Evolutionary conservation across 2,329 filamentous ascomycete genomes (phyloP).

Genomic region (Daldinia sp.): DNA sequence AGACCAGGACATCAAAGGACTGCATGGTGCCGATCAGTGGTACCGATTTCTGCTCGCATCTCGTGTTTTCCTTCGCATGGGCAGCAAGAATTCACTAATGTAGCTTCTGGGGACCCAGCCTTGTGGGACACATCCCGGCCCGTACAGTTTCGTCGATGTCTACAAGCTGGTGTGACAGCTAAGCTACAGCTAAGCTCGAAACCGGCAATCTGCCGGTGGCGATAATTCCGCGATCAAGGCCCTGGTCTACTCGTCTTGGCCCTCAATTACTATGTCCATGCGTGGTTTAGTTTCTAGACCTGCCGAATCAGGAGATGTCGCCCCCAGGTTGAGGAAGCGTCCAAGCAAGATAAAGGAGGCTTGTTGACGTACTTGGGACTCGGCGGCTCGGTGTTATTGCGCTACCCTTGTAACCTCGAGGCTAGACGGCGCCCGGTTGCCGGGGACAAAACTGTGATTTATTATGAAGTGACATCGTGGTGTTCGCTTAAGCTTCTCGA

Average conservation of each 20-base stretch:
- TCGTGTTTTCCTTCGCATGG: slow-evolving; percentile 7
- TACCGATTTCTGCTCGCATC: not conserved
- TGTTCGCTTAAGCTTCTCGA: slow-evolving; percentile 22
- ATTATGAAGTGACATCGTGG: slow-evolving; percentile 25
- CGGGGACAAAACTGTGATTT: not conserved
- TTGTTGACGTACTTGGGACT: slow-evolving; percentile 14
- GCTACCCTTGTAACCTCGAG: slow-evolving; percentile 2
- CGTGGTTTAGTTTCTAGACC: slow-evolving; percentile 18
- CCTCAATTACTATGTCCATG: slow-evolving; percentile 4
- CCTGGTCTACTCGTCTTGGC: slow-evolving; percentile 8
- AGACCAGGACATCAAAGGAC: slow-evolving; percentile 19
- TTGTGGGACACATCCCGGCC: slow-evolving; percentile 29
- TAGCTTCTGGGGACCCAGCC: slow-evolving; percentile 27
- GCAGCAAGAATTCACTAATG: slow-evolving; percentile 13
- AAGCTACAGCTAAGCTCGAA: slow-evolving; percentile 30
- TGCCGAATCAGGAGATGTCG: slow-evolving; percentile 27
- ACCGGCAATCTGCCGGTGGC: slow-evolving; percentile 22
- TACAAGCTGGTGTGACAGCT: slow-evolving; percentile 27
- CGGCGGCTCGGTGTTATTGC: slow-evolving; percentile 29
- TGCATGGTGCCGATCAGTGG: slow-evolving; percentile 18
- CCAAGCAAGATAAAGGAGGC: slow-evolving; percentile 16
- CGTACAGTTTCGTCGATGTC: slow-evolving; percentile 6
- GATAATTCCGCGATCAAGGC: slow-evolving; percentile 11
- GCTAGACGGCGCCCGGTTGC: slow-evolving; percentile 3
- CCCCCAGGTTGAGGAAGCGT: slow-evolving; percentile 9